phyloP scores from a whole-genome alignment of 352 stramenopile species.

The Phytophthora constricta region DNA sequence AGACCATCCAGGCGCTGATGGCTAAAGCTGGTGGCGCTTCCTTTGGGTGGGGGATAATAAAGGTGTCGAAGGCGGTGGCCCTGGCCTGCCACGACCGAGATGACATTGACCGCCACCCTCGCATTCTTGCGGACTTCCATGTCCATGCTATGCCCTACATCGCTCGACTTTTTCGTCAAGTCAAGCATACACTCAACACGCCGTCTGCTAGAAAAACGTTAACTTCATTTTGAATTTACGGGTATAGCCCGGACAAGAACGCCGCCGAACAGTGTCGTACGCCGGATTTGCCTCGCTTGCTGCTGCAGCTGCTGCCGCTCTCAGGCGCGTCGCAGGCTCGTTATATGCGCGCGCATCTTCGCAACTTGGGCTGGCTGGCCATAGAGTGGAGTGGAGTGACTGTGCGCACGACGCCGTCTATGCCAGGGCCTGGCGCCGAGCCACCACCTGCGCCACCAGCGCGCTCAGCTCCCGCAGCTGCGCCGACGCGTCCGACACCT shows the following conservation, averaged over 20 bases:
- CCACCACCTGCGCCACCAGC: slow-evolving; percentile 48
- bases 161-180: background rate
- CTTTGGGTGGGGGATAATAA: no score
- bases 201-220: background rate
- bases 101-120: no score
- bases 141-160: no score
- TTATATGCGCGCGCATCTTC: background rate
- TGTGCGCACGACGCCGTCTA: no score
- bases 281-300: background rate
- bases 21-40: no score
- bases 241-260: background rate
- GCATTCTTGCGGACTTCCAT: no score
- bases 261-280: background rate
- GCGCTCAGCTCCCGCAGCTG: slow-evolving; percentile 54
- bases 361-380: background rate
- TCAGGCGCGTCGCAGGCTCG: background rate
- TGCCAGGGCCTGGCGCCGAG: slow-evolving; percentile 33
- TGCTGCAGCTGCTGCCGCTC: background rate
- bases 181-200: background rate
- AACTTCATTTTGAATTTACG: background rate
- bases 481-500: slow-evolving; percentile 51
- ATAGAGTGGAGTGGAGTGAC: background rate
- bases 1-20: no score
- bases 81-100: no score
- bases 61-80: no score